phyloP scores from a whole-genome alignment of 305 asterid species.

The Fraxinus paxiana region DNA sequence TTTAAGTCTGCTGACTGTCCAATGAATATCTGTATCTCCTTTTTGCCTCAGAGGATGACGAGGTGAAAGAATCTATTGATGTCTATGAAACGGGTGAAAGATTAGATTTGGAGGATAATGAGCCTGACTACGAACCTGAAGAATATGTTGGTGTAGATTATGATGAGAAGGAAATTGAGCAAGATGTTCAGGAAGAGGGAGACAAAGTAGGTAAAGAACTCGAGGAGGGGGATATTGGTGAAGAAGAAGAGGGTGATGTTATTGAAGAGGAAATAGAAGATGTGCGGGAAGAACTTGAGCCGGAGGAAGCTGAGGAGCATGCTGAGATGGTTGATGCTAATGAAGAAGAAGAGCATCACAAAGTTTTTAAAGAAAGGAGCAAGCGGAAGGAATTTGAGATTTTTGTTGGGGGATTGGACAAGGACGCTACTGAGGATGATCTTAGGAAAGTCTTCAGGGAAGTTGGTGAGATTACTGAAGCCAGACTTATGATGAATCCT shows the following conservation, averaged over 20 bases:
- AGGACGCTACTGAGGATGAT: slow-evolving; percentile 94
- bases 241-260: slow-evolving; percentile 63
- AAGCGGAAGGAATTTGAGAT: slow-evolving; percentile 93
- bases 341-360: slow-evolving; percentile 87
- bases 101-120: slow-evolving; percentile 92
- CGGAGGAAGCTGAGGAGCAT: slow-evolving; percentile 63
- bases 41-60: slow-evolving; percentile 51
- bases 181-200: slow-evolving; percentile 57
- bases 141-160: slow-evolving; percentile 74
- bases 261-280: slow-evolving; percentile 66
- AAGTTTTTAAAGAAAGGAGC: slow-evolving; percentile 78
- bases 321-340: slow-evolving; percentile 59
- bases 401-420: slow-evolving; percentile 96
- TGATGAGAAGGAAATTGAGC: slow-evolving; percentile 78
- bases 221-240: slow-evolving; percentile 55
- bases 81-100: slow-evolving; percentile 80
- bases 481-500: slow-evolving; percentile 96
- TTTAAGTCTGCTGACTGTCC: slow-evolving; percentile 28
- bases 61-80: slow-evolving; percentile 58
- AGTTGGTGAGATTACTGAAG: slow-evolving; percentile 91
- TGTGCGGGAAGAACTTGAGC: slow-evolving; percentile 59
- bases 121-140: slow-evolving; percentile 88
- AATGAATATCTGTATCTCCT: slow-evolving; percentile 29
- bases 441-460: slow-evolving; percentile 78
- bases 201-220: slow-evolving; percentile 62